These are phyloP conservation scores for Rosa chinensis DNA, from an alignment of 306 rosid genomes.

Conservation along the genomic window DNA sequence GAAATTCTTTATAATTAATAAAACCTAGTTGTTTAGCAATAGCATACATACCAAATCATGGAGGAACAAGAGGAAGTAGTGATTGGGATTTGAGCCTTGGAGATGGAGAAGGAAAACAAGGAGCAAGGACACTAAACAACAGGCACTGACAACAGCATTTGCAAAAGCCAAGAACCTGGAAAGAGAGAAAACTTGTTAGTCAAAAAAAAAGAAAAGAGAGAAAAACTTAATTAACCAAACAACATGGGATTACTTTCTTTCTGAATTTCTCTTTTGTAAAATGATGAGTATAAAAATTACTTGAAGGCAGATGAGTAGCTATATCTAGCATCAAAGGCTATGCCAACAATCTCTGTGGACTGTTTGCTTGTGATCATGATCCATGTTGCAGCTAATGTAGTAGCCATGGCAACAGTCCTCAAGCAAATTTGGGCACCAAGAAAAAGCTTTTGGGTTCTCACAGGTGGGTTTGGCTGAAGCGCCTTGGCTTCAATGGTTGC, in stretches of 20 bases:
- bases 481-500: constrained; percentile 25
- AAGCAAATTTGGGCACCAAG: constrained; percentile 37
- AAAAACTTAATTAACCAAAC: too few relatives aligned
- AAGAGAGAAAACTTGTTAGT: background rate
- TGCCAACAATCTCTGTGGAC: constrained; percentile 30
- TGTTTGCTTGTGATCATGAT: constrained; percentile 42
- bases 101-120: constrained; percentile 23
- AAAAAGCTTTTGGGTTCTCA: constrained; percentile 22
- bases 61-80: constrained; percentile 42
- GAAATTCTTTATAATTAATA: background rate
- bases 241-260: background rate
- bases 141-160: constrained; percentile 46
- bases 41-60: constrained; percentile 51
- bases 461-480: constrained; percentile 24
- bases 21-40: background rate
- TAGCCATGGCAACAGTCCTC: constrained; percentile 26
- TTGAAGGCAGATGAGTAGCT: constrained; percentile 42
- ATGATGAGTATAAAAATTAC: background rate
- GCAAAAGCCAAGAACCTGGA: constrained; percentile 51
- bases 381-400: constrained; percentile 45
- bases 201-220: background rate
- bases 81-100: constrained; percentile 24
- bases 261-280: background rate
- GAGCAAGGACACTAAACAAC: constrained; percentile 30
- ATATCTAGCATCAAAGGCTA: constrained; percentile 40